phyloP scores from a whole-genome alignment of 2,329 filamentous ascomycete species.

The Penicillium oxalicum region DNA sequence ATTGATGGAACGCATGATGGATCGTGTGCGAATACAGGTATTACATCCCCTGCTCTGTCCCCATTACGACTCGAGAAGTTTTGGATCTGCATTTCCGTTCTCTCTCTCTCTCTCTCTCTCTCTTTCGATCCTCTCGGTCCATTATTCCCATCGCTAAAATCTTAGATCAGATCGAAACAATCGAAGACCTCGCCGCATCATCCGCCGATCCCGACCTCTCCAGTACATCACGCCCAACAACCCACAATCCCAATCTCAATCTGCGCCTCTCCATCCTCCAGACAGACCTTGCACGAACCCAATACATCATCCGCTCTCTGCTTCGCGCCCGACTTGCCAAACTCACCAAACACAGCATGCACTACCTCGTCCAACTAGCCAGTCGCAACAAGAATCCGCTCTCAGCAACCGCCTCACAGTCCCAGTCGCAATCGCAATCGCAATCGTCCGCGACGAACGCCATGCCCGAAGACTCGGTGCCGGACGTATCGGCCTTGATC shows the following conservation, averaged over 20 bases:
- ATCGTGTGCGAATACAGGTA: constrained; percentile 60
- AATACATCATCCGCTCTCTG: constrained; percentile 80
- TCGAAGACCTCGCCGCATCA: constrained; percentile 54
- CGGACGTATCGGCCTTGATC: constrained; percentile 30
- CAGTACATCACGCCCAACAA: constrained; percentile 50
- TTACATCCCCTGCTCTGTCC: neutral
- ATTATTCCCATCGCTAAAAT: too few relatives aligned
- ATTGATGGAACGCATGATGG: constrained; percentile 76
- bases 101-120: too few relatives aligned
- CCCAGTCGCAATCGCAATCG: constrained; percentile 3
- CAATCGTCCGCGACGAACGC: constrained; percentile 2
- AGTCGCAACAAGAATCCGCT: constrained; percentile 12
- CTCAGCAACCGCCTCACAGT: constrained; percentile 7
- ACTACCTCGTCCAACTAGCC: constrained; percentile 33
- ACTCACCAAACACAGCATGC: constrained; percentile 49
- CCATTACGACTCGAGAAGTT: neutral
- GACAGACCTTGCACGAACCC: constrained; percentile 90
- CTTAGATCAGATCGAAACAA: constrained; percentile 52
- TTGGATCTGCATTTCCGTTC: too few relatives aligned
- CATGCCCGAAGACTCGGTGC: constrained; percentile 27
- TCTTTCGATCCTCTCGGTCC: too few relatives aligned
- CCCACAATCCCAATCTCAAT: constrained; percentile 84
- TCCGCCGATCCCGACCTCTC: constrained; percentile 35
- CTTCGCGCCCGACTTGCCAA: constrained; percentile 82
- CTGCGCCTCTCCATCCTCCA: constrained; percentile 92